Percentiles rank a stretch among this genome's conserved stretches.
Conservation (phyloP, 2,329 filamentous ascomycete species). For the Hymenoscyphus linearis region DNA sequence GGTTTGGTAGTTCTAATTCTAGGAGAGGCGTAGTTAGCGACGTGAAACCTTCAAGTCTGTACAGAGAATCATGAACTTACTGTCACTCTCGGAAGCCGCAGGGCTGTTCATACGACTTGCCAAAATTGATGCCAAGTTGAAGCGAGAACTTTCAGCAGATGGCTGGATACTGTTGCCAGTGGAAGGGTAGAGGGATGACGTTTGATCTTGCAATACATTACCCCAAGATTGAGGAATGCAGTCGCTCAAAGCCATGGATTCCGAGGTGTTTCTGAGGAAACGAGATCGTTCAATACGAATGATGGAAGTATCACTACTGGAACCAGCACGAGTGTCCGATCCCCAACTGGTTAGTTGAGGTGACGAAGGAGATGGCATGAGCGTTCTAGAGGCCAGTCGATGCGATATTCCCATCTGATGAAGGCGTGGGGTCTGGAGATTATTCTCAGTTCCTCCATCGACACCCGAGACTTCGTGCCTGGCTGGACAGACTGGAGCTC, state of each 20-base stretch:
- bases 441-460: slow-evolving; percentile 21
- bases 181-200: slow-evolving; percentile 25
- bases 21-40: not conserved
- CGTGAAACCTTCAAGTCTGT: not conserved
- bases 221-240: slow-evolving; percentile 22
- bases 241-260: slow-evolving; percentile 21
- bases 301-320: slow-evolving; percentile 14
- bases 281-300: slow-evolving; percentile 14
- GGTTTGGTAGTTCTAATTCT: not conserved
- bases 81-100: slow-evolving; percentile 1
- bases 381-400: slow-evolving; percentile 19
- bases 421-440: slow-evolving; percentile 17
- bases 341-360: slow-evolving; percentile 22
- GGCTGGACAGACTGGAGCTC: slow-evolving; percentile 2
- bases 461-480: slow-evolving; percentile 27
- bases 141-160: slow-evolving; percentile 22
- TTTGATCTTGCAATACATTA: slow-evolving; percentile 13
- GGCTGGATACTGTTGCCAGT: slow-evolving; percentile 18
- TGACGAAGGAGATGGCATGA: slow-evolving; percentile 23
- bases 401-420: slow-evolving; percentile 30
- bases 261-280: slow-evolving; percentile 18
- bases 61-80: not conserved
- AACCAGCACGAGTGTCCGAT: slow-evolving; percentile 18
- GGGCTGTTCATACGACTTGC: slow-evolving; percentile 9
- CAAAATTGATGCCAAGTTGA: slow-evolving; percentile 17